Conservation (phyloP, 345 rosid species). For the Gossypium bickii region DNA sequence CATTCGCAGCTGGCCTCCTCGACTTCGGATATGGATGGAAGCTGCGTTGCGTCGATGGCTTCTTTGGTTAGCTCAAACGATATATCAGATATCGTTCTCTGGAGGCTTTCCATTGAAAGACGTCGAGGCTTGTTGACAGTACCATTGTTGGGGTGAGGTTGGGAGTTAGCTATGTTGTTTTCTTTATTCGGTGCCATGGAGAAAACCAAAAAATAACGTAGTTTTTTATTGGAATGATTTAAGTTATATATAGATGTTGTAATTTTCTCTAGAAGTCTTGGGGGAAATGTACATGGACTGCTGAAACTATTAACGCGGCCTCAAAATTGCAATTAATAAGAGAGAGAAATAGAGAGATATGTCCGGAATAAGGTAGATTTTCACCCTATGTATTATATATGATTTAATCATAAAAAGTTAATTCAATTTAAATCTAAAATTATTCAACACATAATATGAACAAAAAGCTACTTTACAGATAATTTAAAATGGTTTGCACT, state of each 20-base stretch:
- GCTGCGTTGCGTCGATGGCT: constrained; percentile 20
- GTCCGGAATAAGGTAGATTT: neutral
- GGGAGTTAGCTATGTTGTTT: constrained; percentile 9
- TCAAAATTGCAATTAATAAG: neutral
- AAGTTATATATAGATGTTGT: constrained; percentile 13
- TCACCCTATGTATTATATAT: neutral
- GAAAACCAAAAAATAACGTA: neutral
- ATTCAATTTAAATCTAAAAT: no score
- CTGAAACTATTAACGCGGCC: neutral
- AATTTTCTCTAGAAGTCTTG: constrained; percentile 7
- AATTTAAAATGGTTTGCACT: no score
- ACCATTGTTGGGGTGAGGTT: neutral
- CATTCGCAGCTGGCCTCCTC: constrained; percentile 87
- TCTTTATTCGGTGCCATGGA: constrained; percentile 42
- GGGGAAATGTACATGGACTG: constrained; percentile 8
- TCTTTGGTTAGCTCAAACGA: constrained; percentile 51
- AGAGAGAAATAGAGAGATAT: neutral
- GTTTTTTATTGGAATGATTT: neutral
- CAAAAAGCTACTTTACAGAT: no score
- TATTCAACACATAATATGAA: no score
- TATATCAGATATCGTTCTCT: constrained; percentile 64
- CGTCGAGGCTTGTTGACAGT: constrained; percentile 20
- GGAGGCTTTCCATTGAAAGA: constrained; percentile 41
- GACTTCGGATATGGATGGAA: constrained; percentile 51
- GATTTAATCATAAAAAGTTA: neutral